A percentile compares a stretch with the other conserved stretches of the same genome.
Conservation (phyloP, 345 rosid genomes). For the Barbarea vulgaris region DNA sequence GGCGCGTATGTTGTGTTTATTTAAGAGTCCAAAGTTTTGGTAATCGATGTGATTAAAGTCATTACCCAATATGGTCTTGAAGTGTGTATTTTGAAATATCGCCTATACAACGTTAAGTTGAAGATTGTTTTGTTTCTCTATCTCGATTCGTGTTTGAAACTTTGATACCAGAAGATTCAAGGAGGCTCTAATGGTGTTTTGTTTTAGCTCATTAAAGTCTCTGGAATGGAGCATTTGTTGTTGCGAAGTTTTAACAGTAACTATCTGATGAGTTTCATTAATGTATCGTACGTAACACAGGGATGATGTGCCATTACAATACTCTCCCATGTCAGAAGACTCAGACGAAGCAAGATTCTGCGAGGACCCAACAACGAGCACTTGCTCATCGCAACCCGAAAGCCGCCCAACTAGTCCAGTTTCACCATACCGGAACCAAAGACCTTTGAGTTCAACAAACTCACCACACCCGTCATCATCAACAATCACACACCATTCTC, state of each 20-base stretch:
- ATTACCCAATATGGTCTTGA: background rate
- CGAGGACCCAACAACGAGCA: conserved; percentile 50
- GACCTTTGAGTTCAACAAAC: conserved; percentile 51
- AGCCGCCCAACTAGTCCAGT: conserved; percentile 86
- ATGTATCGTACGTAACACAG: conserved; percentile 41
- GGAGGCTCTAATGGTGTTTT: background rate
- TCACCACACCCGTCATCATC: conserved; percentile 41
- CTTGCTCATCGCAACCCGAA: conserved; percentile 68
- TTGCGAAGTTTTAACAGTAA: background rate
- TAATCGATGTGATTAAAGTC: background rate
- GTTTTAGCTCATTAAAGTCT: background rate
- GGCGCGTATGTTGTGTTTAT: background rate
- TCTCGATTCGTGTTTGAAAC: background rate
- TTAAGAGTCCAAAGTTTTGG: background rate
- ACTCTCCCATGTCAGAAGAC: conserved; percentile 97
- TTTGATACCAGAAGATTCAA: background rate
- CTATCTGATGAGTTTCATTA: conserved; percentile 5
- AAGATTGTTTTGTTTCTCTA: background rate
- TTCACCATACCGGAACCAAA: conserved; percentile 75
- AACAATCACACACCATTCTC: conserved; percentile 44
- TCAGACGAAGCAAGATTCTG: conserved; percentile 70
- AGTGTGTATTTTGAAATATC: background rate
- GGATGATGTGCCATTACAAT: conserved; percentile 83
- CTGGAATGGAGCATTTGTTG: background rate
- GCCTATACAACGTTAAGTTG: background rate